Evolutionary conservation across 2,329 filamentous ascomycete genomes (phyloP), one percentile per base, ranked within the genome.

Genomic region (Monilinia vaccinii-corymbosi): DNA sequence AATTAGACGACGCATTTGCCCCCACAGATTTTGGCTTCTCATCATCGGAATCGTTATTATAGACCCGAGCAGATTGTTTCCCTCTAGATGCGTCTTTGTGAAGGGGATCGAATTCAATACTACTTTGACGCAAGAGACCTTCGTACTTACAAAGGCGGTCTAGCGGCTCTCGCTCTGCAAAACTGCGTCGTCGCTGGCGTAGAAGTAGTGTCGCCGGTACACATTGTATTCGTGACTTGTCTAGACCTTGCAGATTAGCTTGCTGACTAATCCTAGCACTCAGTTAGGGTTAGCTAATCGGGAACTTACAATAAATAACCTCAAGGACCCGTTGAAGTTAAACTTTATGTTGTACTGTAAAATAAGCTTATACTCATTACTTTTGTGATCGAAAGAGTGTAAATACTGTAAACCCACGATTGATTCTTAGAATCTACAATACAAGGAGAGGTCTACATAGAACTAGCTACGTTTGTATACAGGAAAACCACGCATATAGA

Each of bases 181-280:
- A 67, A n/a, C 64, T 66, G 21, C 65, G 67, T 68, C 81, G 81
- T 73, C 91, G 88, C 25, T 86, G 73, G 45, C 83, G 76, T 70
- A 84, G 76, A 69, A 83, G 73, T 66, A 83, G 75, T 68, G 82
- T 75, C 64, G 81, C 73, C 9, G 85, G 81, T 42, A 79, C 77
- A 70, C 85, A 91, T 65, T 88, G 81, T 36, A 79, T 79, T 25
- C 78, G 74, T 56, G 81, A 79, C 72, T 81, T 86, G 70, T 83
- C n/a, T n/a, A n/a, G n/a, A n/a, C n/a, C n/a, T 28, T 28, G 25
- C 3, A 6, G 18, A 5, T 28, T 32, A 11, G 3, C 2, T 21
- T 32, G 51, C 38, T 34, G 51, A 55, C 51, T 44, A 38, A 55
- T 44, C 51, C 3, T 18, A 5, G 3, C 14, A 14, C 25, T 14